phyloP scores from a whole-genome alignment of 305 asterid species.

The Fraxinus nigra region DNA sequence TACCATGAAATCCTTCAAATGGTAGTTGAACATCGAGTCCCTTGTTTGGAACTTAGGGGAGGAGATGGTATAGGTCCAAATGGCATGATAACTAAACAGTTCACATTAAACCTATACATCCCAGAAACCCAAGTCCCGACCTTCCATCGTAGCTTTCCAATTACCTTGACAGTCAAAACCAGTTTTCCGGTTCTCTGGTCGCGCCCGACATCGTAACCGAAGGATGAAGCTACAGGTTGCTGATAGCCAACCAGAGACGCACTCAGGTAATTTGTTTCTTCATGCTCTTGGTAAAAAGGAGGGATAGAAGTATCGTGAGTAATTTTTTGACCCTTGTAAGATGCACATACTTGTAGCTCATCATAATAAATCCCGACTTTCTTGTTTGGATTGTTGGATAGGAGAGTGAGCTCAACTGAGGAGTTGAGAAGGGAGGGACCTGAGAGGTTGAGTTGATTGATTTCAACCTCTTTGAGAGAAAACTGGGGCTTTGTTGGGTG shows the following conservation, averaged over 20 bases:
- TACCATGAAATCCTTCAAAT: slow-evolving; percentile 28
- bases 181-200: slow-evolving; percentile 59
- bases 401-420: slow-evolving; percentile 69
- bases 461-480: slow-evolving; percentile 57
- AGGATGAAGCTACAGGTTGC: slow-evolving; percentile 70
- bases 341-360: slow-evolving; percentile 55
- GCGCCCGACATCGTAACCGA: slow-evolving; percentile 55
- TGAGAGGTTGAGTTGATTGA: slow-evolving; percentile 72
- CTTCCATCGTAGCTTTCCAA: slow-evolving; percentile 80
- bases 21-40: slow-evolving; percentile 69
- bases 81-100: slow-evolving; percentile 64
- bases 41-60: slow-evolving; percentile 54
- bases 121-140: slow-evolving; percentile 94
- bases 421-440: slow-evolving; percentile 66
- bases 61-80: slow-evolving; percentile 60
- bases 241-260: slow-evolving; percentile 56
- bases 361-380: slow-evolving; percentile 83
- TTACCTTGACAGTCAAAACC: slow-evolving; percentile 45
- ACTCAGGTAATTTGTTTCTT: slow-evolving; percentile 58
- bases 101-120: slow-evolving; percentile 64
- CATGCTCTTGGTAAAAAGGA: slow-evolving; percentile 75
- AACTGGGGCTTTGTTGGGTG: slow-evolving; percentile 80
- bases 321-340: slow-evolving; percentile 77
- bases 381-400: slow-evolving; percentile 68
- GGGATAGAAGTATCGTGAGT: slow-evolving; percentile 56